These are phyloP conservation scores for Penicillium dipodomyicola DNA, from an alignment of 495 filamentous ascomycete genomes.

Conservation along the genomic window DNA sequence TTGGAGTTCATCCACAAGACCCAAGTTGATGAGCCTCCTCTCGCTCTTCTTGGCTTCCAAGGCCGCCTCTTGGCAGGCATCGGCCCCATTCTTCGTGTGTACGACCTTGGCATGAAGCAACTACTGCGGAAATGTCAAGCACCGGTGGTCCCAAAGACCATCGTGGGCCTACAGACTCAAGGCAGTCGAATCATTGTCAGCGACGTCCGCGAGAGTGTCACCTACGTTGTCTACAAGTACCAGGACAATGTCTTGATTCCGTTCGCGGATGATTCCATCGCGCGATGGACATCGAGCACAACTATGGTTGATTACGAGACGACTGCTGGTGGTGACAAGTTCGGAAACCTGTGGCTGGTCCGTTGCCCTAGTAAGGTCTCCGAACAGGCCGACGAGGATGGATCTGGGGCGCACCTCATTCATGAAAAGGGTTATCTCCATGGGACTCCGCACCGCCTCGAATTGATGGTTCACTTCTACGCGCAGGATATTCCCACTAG, in stretches of 20 bases:
- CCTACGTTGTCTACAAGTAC: constrained; percentile 90
- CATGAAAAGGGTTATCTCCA: constrained; percentile 87
- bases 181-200: constrained; percentile 88
- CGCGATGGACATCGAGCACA: constrained; percentile 83
- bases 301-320: constrained; percentile 98
- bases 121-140: constrained; percentile 89
- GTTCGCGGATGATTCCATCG: constrained; percentile 83
- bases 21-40: constrained; percentile 79
- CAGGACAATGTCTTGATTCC: constrained; percentile 87
- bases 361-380: constrained; percentile 83
- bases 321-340: constrained; percentile 92
- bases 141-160: constrained; percentile 73
- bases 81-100: constrained; percentile 77
- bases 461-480: constrained; percentile 83
- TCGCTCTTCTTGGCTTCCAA: constrained; percentile 88
- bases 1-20: constrained; percentile 97
- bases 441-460: constrained; percentile 79
- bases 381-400: constrained; percentile 88
- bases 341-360: constrained; percentile 92
- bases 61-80: constrained; percentile 83
- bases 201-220: constrained; percentile 87
- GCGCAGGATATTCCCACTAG: constrained; percentile 89
- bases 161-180: constrained; percentile 85
- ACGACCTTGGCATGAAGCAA: constrained; percentile 86
- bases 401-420: constrained; percentile 80